Percentiles rank a stretch among this genome's conserved stretches.
These are phyloP conservation scores for Rhizophagus clarus DNA, from an alignment of 192 early-diverging fungal genomes.

Conservation along the genomic window DNA sequence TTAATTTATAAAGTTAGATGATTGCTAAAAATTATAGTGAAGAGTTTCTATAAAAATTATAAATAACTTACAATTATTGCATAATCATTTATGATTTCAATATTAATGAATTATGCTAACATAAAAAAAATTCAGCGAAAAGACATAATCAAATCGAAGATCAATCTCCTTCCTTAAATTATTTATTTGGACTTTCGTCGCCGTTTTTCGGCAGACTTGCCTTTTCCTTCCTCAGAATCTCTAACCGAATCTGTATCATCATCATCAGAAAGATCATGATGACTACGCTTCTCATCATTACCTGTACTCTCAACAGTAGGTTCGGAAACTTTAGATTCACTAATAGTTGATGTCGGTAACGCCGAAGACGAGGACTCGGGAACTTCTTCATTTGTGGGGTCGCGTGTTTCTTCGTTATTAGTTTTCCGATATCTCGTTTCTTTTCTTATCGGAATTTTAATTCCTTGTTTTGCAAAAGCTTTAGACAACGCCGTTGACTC, in stretches of 20 bases:
- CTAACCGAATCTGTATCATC: not conserved
- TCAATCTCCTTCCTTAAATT: no score
- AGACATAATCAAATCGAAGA: no score
- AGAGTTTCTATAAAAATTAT: no score
- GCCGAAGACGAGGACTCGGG: not conserved
- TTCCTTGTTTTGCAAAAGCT: slow-evolving; percentile 73
- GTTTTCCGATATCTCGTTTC: slow-evolving; percentile 34
- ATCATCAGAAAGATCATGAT: not conserved
- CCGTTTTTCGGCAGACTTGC: not conserved
- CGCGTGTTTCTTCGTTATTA: not conserved
- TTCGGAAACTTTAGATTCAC: slow-evolving; percentile 1
- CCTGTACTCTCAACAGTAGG: not conserved
- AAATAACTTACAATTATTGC: no score
- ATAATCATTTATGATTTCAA: no score
- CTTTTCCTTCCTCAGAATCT: slow-evolving; percentile 1
- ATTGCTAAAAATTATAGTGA: no score
- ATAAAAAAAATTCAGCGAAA: no score
- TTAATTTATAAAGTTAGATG: no score
- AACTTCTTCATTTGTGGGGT: not conserved
- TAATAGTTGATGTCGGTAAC: not conserved
- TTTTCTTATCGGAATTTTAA: slow-evolving; percentile 79
- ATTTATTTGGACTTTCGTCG: not conserved
- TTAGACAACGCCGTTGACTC: slow-evolving; percentile 75
- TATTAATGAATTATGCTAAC: no score
- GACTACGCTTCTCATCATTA: slow-evolving; percentile 1